phyloP scores from a whole-genome alignment of 805 yeast species.

The Yarrowia keelungensis region DNA sequence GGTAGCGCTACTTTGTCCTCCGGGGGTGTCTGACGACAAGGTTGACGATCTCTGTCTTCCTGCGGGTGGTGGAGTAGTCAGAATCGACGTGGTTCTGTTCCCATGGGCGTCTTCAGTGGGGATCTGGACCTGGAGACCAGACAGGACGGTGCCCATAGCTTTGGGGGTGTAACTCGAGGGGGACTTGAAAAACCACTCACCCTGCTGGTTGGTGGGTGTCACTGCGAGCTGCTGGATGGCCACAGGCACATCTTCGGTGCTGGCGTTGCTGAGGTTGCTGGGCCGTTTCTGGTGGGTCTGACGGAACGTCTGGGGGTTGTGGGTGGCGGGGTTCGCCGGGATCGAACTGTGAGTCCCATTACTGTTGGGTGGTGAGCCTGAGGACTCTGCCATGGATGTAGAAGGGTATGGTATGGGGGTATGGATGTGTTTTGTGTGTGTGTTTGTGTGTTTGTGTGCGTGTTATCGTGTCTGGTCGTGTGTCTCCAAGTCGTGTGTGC shows the following conservation, averaged over 20 bases:
- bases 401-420: not conserved
- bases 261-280: not conserved
- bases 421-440: not conserved
- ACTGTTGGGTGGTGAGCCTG: conserved; percentile 10
- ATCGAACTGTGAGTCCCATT: not conserved
- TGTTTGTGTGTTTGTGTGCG: not conserved
- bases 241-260: conserved; percentile 12
- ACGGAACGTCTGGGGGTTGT: too few species aligned
- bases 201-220: conserved; percentile 34
- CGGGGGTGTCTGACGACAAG: conserved; percentile 9
- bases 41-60: conserved; percentile 21
- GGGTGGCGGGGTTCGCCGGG: not conserved
- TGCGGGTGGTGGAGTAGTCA: conserved; percentile 1
- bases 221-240: conserved; percentile 31
- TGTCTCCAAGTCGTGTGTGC: not conserved
- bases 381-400: conserved; percentile 19
- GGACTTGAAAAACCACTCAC: conserved; percentile 29
- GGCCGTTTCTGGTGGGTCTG: not conserved
- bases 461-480: not conserved
- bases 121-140: conserved; percentile 31
- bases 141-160: conserved; percentile 9
- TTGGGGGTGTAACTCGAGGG: conserved; percentile 12
- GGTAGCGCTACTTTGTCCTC: not conserved
- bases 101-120: not conserved
- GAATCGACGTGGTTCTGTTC: not conserved